phyloP scores from a whole-genome alignment of 2,329 filamentous ascomycete genomes.

The Penicillium sp. region DNA sequence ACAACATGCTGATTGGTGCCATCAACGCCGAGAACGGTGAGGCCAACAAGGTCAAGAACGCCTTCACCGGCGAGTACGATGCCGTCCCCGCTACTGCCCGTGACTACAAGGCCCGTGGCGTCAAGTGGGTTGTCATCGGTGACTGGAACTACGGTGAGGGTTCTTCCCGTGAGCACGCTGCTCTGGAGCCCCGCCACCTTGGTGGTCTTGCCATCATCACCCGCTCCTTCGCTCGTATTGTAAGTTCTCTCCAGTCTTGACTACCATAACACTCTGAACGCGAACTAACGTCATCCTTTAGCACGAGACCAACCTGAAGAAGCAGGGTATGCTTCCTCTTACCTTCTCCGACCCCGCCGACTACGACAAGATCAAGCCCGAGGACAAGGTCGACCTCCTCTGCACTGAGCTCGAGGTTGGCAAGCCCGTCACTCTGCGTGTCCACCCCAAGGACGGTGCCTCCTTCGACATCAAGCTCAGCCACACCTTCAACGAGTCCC shows the following conservation, averaged over 20 bases:
- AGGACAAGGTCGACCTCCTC: slow-evolving; percentile 83
- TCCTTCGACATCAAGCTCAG: slow-evolving; percentile 72
- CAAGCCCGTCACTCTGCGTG: slow-evolving; percentile 81
- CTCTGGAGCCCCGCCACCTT: slow-evolving; percentile 92
- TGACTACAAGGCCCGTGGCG: slow-evolving; percentile 95
- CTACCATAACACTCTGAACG: too few species aligned
- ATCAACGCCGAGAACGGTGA: slow-evolving; percentile 92
- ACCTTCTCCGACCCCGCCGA: slow-evolving; percentile 91
- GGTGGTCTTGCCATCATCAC: slow-evolving; percentile 95
- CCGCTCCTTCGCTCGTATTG: slow-evolving; percentile 92
- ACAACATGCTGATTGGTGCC: slow-evolving; percentile 94
- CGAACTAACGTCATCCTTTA: too few species aligned
- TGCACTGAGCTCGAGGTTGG: slow-evolving; percentile 84
- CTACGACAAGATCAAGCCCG: slow-evolving; percentile 91
- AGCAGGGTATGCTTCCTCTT: slow-evolving; percentile 99
- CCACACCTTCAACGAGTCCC: slow-evolving; percentile 96
- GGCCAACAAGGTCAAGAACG: slow-evolving; percentile 95
- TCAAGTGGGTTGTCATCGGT: slow-evolving; percentile 94
- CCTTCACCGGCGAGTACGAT: slow-evolving; percentile 70
- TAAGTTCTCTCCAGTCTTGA: too few species aligned
- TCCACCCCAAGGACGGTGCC: slow-evolving; percentile 81
- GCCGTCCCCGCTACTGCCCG: slow-evolving; percentile 87
- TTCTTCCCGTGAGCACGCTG: slow-evolving; percentile 93
- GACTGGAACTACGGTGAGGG: slow-evolving; percentile 99
- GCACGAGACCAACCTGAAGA: slow-evolving; percentile 99